Evolutionary conservation across 768 basidiomycete genomes (phyloP), one percentile per base, ranked within the genome.

Genomic region (Mycena chlorophos): DNA sequence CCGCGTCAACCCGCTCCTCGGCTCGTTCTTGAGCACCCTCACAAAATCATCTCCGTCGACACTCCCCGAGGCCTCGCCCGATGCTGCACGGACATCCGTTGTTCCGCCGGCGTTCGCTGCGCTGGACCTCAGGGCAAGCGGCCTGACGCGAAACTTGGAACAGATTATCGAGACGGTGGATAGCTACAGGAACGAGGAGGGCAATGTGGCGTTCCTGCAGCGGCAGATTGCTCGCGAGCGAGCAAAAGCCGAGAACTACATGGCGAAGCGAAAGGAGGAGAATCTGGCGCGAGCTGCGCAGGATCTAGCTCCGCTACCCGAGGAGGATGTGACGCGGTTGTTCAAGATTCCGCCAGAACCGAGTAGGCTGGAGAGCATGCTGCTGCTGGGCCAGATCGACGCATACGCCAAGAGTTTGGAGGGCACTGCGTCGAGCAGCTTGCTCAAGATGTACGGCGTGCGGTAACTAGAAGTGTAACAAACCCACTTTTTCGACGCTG

Each of bases 341-440:
- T 94, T 93, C 78, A 93, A 89, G 75, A 89, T 94, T 31, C 90
- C 93, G 5, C 75, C 84, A 20, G 94, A 96, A 66, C 94, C 94
- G 22, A 93, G 85, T 68, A 83, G 94, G 56, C 71, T 97, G 60
- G 94, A 96, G 64, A 88, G 91, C 70, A 77, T 93, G 84, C 69
- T 95, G 69, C 63, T 94, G 54, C 75, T 94, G 37, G 94, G 93
- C 13, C 91, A 92, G 75, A 83, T 95, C 58, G 94, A 96, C 71
- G 89, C 83, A 6, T 86, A 90, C 62, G 89, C 87, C 30, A 89
- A 86, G 78, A 88, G 81, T 53, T 74, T 96, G 59, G 89, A 82
- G 50, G 80, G 80, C 56, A 80, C 79, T 49, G 79, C 84, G 22
- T 78, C 79, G 59, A 80, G 75, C 30, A 83, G 86, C 26, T 70